Evolutionary conservation across 352 stramenopile species (phyloP).

Genomic region (Phytophthora niederhauseri): DNA sequence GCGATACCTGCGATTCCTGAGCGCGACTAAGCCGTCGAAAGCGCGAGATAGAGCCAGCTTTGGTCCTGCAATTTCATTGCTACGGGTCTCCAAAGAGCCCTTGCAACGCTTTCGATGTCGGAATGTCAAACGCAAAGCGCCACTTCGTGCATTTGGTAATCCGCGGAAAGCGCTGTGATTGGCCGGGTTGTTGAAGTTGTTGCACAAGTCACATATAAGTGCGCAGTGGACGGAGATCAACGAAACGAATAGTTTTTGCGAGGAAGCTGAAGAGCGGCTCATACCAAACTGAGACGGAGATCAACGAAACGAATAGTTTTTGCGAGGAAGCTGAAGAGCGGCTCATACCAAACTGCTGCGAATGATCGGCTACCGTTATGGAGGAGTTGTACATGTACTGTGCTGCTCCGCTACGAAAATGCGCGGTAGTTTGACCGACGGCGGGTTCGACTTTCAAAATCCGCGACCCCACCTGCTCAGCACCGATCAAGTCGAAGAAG

Average conservation of each 20-base stretch:
- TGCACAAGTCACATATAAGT: conserved; percentile 10
- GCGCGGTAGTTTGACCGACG: too few species aligned
- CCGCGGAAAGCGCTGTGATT: conserved; percentile 24
- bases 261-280: not conserved
- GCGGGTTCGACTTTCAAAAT: too few species aligned
- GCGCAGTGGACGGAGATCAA: not conserved
- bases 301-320: not conserved
- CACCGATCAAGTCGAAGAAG: too few species aligned
- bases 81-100: not conserved
- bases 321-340: not conserved
- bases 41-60: conserved; percentile 27
- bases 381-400: too few species aligned
- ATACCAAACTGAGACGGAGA: not conserved
- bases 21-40: conserved; percentile 1
- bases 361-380: conserved; percentile 5
- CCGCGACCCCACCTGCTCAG: too few species aligned
- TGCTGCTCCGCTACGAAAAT: too few species aligned
- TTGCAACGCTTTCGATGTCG: not conserved
- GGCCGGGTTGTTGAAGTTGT: conserved; percentile 22
- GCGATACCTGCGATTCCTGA: conserved; percentile 1
- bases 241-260: not conserved
- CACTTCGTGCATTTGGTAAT: conserved; percentile 22
- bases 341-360: too few species aligned
- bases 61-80: conserved; percentile 1
- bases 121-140: conserved; percentile 23